A percentile compares a stretch with the other conserved stretches of the same genome.
Evolutionary conservation across 2,329 filamentous ascomycete genomes (phyloP).

Genomic region (Neophaeococcomyces aloes): DNA sequence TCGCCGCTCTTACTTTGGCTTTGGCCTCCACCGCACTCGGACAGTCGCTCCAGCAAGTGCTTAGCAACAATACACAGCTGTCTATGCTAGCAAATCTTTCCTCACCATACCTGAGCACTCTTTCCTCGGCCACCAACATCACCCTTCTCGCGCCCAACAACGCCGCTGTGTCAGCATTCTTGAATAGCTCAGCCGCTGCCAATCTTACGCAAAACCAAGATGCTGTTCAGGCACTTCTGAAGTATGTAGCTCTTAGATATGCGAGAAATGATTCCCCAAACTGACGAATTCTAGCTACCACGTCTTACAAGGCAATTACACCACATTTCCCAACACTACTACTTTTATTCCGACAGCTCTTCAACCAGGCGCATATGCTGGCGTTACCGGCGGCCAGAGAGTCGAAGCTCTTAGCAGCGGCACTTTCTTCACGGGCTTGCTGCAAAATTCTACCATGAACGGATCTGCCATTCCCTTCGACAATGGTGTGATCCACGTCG

Average conservation of each 20-base stretch:
- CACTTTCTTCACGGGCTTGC: conserved; percentile 44
- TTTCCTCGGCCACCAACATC: conserved; percentile 38
- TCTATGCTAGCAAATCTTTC: conserved; percentile 17
- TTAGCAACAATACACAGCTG: conserved; percentile 12
- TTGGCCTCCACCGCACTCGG: conserved; percentile 18
- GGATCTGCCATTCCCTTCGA: conserved; percentile 34
- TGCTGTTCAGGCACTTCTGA: conserved; percentile 37
- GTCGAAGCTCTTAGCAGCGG: conserved; percentile 39
- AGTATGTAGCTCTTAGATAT: conserved; percentile 6
- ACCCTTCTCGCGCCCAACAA: conserved; percentile 51
- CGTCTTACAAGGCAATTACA: conserved; percentile 44
- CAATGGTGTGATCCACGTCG: conserved; percentile 45
- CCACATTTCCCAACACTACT: conserved; percentile 19
- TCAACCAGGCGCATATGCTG: conserved; percentile 42
- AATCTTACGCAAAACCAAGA: conserved; percentile 13
- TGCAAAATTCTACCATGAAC: conserved; percentile 39
- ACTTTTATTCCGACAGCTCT: conserved; percentile 42
- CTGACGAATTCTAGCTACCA: conserved; percentile 36
- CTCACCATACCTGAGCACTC: conserved; percentile 11
- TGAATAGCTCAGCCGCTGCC: conserved; percentile 28
- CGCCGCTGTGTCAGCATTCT: conserved; percentile 34
- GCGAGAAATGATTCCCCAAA: not conserved
- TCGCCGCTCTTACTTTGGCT: conserved; percentile 18
- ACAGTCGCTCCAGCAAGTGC: conserved; percentile 13
- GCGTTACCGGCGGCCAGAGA: conserved; percentile 50